Conservation (phyloP, 129 eudicot species). For the Escallonia rubra region DNA sequence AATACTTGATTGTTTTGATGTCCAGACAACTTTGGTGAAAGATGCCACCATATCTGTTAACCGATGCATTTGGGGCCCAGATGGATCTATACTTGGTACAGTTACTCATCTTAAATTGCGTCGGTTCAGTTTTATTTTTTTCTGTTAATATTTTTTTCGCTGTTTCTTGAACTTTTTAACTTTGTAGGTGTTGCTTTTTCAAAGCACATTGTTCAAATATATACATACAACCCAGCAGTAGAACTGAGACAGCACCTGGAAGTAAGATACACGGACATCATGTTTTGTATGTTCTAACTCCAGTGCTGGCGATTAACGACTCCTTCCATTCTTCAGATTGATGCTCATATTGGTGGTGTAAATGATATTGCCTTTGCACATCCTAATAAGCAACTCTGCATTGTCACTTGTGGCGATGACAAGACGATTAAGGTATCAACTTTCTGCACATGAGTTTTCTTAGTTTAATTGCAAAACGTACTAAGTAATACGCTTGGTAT, state of each 20-base stretch:
- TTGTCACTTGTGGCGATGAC: conserved; percentile 91
- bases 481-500: neutral
- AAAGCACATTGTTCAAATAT: conserved; percentile 87
- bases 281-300: neutral
- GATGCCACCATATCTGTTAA: conserved; percentile 71
- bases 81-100: conserved; percentile 82
- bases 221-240: conserved; percentile 61
- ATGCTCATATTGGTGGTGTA: conserved; percentile 81
- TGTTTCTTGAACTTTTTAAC: conserved; percentile 6
- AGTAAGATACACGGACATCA: conserved; percentile 26
- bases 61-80: conserved; percentile 90
- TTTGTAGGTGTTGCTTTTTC: conserved; percentile 83
- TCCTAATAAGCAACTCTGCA: conserved; percentile 68
- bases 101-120: neutral
- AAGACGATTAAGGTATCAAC: conserved; percentile 66
- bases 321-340: conserved; percentile 48
- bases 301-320: conserved; percentile 2
- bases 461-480: neutral
- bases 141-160: neutral
- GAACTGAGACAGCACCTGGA: conserved; percentile 70
- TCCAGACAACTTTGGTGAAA: conserved; percentile 65
- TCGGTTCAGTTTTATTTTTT: neutral
- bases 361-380: conserved; percentile 82
- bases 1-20: conserved; percentile 11
- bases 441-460: neutral